Conservation (phyloP, 768 basidiomycete genomes). For the Panellus pusillus region DNA sequence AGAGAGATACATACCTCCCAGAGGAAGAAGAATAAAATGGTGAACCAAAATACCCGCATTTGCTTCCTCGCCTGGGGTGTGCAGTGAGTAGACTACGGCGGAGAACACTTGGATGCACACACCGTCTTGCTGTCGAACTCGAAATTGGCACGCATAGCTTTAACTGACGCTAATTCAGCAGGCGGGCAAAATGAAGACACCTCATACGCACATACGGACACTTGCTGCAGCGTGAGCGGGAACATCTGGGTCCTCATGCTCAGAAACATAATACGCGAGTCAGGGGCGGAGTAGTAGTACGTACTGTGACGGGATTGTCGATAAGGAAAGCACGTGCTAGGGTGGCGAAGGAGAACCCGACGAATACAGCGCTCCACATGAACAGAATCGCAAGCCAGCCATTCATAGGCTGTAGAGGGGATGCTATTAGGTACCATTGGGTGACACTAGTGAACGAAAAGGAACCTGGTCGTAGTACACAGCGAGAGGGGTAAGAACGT, state of each 20-base stretch:
- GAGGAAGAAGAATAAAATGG: slow-evolving; percentile 15
- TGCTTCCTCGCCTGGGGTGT: slow-evolving; percentile 18
- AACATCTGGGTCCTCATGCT: background rate
- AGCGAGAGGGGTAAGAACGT: slow-evolving; percentile 26
- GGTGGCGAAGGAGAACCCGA: slow-evolving; percentile 25
- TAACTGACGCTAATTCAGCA: slow-evolving; percentile 1
- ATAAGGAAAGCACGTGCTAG: slow-evolving; percentile 23
- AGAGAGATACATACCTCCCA: slow-evolving; percentile 11
- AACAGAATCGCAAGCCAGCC: slow-evolving; percentile 28
- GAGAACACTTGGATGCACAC: background rate
- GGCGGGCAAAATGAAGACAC: background rate
- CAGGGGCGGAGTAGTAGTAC: background rate
- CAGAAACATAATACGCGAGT: background rate
- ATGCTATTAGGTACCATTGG: background rate
- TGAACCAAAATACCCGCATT: slow-evolving; percentile 26
- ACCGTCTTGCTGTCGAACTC: slow-evolving; percentile 18
- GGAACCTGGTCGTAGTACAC: slow-evolving; percentile 23
- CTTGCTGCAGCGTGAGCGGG: slow-evolving; percentile 18
- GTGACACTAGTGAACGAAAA: background rate
- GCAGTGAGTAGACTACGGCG: background rate
- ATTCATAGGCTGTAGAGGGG: slow-evolving; percentile 22
- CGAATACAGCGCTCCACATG: slow-evolving; percentile 26
- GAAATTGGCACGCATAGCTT: slow-evolving; percentile 20
- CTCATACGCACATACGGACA: slow-evolving; percentile 13
- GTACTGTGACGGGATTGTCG: slow-evolving; percentile 25